Base-by-base conservation (phyloP, 2,329 filamentous ascomycete genomes). In the Nemania sp. region DNA sequence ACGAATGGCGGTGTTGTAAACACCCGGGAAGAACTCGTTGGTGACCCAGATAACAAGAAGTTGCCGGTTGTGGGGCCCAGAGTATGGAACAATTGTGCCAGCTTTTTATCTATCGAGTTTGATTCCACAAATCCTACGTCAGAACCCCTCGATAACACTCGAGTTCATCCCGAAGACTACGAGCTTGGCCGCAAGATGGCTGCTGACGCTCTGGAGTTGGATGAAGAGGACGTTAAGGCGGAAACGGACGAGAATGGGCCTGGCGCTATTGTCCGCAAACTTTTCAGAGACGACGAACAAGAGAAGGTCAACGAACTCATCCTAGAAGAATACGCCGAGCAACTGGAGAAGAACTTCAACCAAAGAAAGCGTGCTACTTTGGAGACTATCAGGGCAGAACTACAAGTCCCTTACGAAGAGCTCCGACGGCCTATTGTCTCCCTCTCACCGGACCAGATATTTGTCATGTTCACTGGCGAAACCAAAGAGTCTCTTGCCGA, bases 171-270 rank as follows among this genome's bases (percentile, higher is more conserved):
- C 1, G 95, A 99, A 79, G 95, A 99, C 74, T 99, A 99, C 76
- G 95, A 99, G 68, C 88, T 99, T 63, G 95, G 92, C 50, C 91
- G 94, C 68, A 99, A 99, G 78, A 98, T 99, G 89, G 95, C 95
- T 18, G 95, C 95, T 3, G 95, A 99, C 80, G 95, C 95, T 15
- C 81, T 99, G 49, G 94, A 97, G 73, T 83, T 99, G 67, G 95
- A 99, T 69, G 95, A 99, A 77, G 95, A 99, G 79, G 95, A 99
- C 71, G 92, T 99, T 73, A 96, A 97, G 76, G 92, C 90, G 1
- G 93, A 98, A 77, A 90, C 90, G 5, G 91, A 96, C 66, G 92
- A 97, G 71, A 91, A 92, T 65, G 95, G 95, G 0, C 83, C 90
- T 0, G 92, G 91, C 15, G 95, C 94, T 7, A 93, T 98, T 67